A percentile compares a stretch with the other conserved stretches of the same genome.
These are phyloP conservation scores for Metarhizium humberi DNA, from an alignment of 2,329 filamentous ascomycete species.

Conservation along the genomic window DNA sequence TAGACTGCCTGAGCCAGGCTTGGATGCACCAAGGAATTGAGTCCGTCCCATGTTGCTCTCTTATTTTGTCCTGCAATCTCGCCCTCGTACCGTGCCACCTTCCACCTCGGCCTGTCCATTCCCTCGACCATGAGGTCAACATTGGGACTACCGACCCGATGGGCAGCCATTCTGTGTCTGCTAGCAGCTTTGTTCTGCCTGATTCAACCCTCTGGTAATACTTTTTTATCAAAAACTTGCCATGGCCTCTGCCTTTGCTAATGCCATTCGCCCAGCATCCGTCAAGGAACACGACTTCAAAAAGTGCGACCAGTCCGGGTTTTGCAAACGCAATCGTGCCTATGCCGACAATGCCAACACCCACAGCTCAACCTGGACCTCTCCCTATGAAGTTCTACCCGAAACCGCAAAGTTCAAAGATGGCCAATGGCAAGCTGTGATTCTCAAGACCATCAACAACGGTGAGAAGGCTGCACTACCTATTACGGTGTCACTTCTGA, in stretches of 20 bases:
- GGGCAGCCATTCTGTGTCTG: slow-evolving; percentile 56
- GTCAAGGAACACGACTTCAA: slow-evolving; percentile 98
- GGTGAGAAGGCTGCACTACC: slow-evolving; percentile 69
- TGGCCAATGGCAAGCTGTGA: slow-evolving; percentile 67
- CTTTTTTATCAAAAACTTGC: background rate
- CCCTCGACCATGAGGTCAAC: slow-evolving; percentile 38
- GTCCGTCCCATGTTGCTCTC: slow-evolving; percentile 2
- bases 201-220: slow-evolving; percentile 53
- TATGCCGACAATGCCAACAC: slow-evolving; percentile 70
- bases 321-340: slow-evolving; percentile 89
- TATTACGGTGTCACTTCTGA: slow-evolving; percentile 76
- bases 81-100: background rate
- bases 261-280: slow-evolving; percentile 41
- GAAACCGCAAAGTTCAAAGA: slow-evolving; percentile 67
- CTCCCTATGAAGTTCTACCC: slow-evolving; percentile 70
- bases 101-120: slow-evolving; percentile 6
- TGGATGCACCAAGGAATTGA: background rate
- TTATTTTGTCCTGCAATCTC: background rate
- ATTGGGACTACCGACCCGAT: slow-evolving; percentile 45
- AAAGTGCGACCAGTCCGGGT: slow-evolving; percentile 89
- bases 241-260: slow-evolving; percentile 7
- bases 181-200: slow-evolving; percentile 50
- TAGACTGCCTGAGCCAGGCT: slow-evolving; percentile 4
- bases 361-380: slow-evolving; percentile 58
- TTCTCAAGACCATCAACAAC: slow-evolving; percentile 67